Evolutionary conservation across 345 rosid genomes (phyloP).

Genomic region (Trapa incisa): DNA sequence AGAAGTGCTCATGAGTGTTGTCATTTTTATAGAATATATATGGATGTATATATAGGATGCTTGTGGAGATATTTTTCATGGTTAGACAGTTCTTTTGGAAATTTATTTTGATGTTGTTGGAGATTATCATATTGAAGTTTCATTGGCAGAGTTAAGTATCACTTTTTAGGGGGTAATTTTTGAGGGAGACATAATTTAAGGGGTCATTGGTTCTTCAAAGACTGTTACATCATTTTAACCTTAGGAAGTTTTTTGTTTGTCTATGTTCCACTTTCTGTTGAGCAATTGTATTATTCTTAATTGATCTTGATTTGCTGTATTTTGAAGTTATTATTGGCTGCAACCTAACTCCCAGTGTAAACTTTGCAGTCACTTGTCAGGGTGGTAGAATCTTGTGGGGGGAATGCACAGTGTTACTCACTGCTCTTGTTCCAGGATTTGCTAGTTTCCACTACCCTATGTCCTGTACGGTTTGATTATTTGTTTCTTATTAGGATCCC

Average conservation of each 20-base stretch:
- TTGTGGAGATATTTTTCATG: no score
- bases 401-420: slow-evolving; percentile 49
- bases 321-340: background rate
- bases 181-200: no score
- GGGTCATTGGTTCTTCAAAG: no score
- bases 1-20: no score
- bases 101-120: no score
- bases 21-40: no score
- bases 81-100: no score
- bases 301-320: background rate
- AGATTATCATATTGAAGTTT: no score
- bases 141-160: no score
- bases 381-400: slow-evolving; percentile 64
- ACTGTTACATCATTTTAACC: no score
- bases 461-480: slow-evolving; percentile 55
- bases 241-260: background rate
- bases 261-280: background rate
- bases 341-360: slow-evolving; percentile 8
- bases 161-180: no score
- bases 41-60: no score
- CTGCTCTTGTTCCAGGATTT: slow-evolving; percentile 78
- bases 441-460: slow-evolving; percentile 81
- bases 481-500: slow-evolving; percentile 8
- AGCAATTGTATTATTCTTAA: background rate
- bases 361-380: slow-evolving; percentile 76